Evolutionary conservation across 176 grass and related monocot species (phyloP).

Genomic region (Paspalum notatum): DNA sequence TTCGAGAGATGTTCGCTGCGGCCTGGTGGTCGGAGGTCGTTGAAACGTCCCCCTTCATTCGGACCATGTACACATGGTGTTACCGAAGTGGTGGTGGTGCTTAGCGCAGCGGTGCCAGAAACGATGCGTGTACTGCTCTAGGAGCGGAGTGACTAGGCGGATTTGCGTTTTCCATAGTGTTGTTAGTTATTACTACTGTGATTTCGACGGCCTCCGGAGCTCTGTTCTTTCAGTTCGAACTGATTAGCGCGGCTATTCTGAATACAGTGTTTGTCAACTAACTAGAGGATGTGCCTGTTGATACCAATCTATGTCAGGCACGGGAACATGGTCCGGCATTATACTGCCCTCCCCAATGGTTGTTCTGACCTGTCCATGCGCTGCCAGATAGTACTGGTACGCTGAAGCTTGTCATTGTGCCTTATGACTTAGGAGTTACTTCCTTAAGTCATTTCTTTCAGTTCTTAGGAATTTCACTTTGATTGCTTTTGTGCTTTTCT

Average conservation of each 20-base stretch:
- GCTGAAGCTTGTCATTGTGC: neutral
- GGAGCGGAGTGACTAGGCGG: neutral
- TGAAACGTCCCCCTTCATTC: neutral
- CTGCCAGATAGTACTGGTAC: neutral
- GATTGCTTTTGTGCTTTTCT: constrained; percentile 1
- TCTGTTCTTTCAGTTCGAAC: neutral
- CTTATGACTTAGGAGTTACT: neutral
- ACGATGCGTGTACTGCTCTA: neutral
- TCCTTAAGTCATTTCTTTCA: neutral
- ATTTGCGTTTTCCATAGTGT: neutral
- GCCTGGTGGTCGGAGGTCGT: neutral
- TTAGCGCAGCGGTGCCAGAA: neutral
- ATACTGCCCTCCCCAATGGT: neutral
- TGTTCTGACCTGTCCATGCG: neutral
- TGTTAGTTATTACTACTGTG: neutral
- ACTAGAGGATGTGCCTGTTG: neutral
- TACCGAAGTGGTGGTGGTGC: neutral
- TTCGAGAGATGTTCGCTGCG: neutral
- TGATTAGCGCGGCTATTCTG: neutral
- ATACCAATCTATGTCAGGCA: neutral
- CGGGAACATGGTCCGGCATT: neutral
- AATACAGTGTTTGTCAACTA: neutral
- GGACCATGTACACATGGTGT: too few species aligned
- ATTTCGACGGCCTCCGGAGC: constrained; percentile 8
- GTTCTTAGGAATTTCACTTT: neutral